Base-by-base conservation (phyloP, 2,329 filamentous ascomycete species). In the Elsinoe arachidis region DNA sequence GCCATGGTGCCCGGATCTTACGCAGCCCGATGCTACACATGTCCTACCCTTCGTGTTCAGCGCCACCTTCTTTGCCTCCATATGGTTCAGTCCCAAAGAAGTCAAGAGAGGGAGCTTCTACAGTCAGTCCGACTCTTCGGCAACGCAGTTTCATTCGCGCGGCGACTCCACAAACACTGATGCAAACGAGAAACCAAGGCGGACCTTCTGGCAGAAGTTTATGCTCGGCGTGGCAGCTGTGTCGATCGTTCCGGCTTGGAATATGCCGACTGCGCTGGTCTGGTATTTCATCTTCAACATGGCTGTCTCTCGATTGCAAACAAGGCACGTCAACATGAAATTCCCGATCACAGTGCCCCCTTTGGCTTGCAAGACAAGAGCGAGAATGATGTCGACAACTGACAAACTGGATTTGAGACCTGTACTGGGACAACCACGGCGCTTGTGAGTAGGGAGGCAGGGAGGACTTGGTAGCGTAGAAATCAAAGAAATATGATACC, bases 231-330 rank as follows among this genome's bases (percentile, higher is more conserved):
- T 56, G 11, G 33, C 54, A 7, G 39, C 35, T 14, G 6, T 56
- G 23, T 56, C 54, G 17, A 38, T 56, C 9, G n/a, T 56, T 14
- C 54, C 54, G 5, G 54, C 54, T 10, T 46, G 39, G 54, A 56
- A 46, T 26, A 56, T 56, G 54, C 54, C 54, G n/a, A 30, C 21
- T 26, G 54, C 54, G 9, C 39, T 56, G n/a, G 23, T 56, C 3
- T 56, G 54, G 54, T 56, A 56, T 38, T 56, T 47, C 54, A 56
- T 56, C 41, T 38, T 34, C 54, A 56, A 56, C 41, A 56, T 56
- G 11, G 54, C 19, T 14, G 30, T 56, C n/a, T 56, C 54, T 1
- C 34, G 54, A 19, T 12, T 56, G 17, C 54, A 56, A 30, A 56
- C 41, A 33, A 19, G 39, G 14, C 54, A 37, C 23, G 17, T 56